Conservation (phyloP, 441 rosid species). For the California macrophylla region DNA sequence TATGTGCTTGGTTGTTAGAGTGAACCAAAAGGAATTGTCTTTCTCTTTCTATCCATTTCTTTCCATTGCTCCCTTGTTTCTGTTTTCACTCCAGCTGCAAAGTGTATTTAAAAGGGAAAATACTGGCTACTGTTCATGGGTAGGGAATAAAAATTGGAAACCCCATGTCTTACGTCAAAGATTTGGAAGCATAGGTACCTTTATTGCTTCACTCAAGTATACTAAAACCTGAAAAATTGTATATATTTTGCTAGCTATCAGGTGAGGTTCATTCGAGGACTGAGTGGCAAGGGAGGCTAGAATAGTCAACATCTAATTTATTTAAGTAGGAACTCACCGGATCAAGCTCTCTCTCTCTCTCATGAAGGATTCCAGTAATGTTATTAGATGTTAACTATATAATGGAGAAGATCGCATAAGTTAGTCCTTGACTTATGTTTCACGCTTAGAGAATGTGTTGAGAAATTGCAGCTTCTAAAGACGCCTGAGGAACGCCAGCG, state of each 20-base stretch:
- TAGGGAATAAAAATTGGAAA: too few species aligned
- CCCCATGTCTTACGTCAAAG: too few species aligned
- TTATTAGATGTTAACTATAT: conserved; percentile 2
- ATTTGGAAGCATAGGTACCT: background rate
- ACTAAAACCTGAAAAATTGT: background rate
- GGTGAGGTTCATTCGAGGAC: background rate
- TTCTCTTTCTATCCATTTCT: too few species aligned
- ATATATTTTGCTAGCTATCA: background rate
- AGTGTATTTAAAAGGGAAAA: too few species aligned
- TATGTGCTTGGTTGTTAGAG: too few species aligned
- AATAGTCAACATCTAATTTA: too few species aligned
- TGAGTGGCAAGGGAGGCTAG: too few species aligned
- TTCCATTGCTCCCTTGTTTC: too few species aligned
- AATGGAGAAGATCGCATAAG: background rate
- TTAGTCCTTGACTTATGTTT: conserved; percentile 44
- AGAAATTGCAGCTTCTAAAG: conserved; percentile 81
- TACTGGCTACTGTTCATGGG: too few species aligned
- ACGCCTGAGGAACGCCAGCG: conserved; percentile 88
- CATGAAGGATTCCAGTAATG: background rate
- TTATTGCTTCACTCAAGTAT: background rate
- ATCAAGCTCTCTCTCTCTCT: background rate
- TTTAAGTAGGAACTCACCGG: background rate
- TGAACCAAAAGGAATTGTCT: too few species aligned
- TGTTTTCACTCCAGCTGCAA: too few species aligned
- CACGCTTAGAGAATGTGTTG: conserved; percentile 97